Percentiles rank a stretch among this genome's conserved stretches.
Conservation (phyloP, 1,284 basidiomycete species). For the Ceratobasidium sp. region DNA sequence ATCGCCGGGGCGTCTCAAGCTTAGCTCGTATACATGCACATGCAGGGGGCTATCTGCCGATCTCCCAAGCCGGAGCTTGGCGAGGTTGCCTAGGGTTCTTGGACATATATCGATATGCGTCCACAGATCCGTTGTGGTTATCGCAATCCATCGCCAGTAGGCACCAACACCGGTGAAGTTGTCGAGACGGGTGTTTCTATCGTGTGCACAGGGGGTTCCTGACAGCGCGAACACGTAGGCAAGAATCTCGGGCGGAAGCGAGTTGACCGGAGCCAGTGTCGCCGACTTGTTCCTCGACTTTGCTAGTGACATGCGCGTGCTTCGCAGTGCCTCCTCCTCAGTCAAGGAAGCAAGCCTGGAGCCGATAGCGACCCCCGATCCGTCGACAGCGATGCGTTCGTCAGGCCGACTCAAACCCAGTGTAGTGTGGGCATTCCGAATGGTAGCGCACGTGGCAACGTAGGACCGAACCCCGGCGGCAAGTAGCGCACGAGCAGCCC, state of each 20-base stretch:
- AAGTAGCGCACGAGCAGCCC: not conserved
- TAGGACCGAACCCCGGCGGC: not conserved
- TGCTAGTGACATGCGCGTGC: not conserved
- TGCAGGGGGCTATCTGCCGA: not conserved
- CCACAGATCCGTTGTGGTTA: not conserved
- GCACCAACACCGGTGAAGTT: not conserved
- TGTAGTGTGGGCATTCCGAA: not conserved
- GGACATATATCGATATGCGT: not conserved
- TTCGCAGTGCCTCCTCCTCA: not conserved
- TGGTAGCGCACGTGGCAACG: not conserved
- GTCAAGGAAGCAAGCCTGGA: not conserved
- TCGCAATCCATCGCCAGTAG: not conserved
- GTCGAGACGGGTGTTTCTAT: not conserved
- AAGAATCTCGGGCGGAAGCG: conserved; percentile 15
- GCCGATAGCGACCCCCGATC: not conserved
- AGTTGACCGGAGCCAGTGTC: conserved; percentile 5
- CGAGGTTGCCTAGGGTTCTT: not conserved
- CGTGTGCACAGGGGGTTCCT: not conserved
- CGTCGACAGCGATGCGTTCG: not conserved
- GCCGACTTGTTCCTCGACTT: not conserved
- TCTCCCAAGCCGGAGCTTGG: not conserved
- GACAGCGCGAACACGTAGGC: not conserved
- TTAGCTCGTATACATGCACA: not conserved
- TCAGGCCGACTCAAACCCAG: not conserved
- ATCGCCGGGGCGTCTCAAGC: too few species aligned